A percentile compares a stretch with the other conserved stretches of the same genome.
phyloP scores from a whole-genome alignment of 2,329 filamentous ascomycete genomes.

The Pseudocercospora eumusae region DNA sequence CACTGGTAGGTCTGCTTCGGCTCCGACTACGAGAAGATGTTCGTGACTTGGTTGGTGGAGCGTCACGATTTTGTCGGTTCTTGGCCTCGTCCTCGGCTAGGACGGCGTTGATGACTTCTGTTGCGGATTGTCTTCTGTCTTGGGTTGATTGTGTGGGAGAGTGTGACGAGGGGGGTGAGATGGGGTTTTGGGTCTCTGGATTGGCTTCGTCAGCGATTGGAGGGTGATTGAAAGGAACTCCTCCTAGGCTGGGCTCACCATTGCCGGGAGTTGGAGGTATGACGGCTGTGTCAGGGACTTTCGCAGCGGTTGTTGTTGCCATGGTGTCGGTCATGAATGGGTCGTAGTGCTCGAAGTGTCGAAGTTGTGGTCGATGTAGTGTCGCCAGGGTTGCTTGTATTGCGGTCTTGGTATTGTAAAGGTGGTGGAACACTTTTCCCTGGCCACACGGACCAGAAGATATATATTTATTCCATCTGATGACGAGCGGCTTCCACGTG shows the following conservation, averaged over 20 bases:
- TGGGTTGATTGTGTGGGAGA: not conserved
- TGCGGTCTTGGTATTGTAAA: not conserved
- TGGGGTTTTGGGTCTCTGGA: not conserved
- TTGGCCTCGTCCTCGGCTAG: constrained; percentile 12
- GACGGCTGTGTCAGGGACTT: not conserved
- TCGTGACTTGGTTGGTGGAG: not conserved
- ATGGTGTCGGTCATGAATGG: not conserved
- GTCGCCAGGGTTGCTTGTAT: constrained; percentile 2
- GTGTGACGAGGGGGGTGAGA: not conserved
- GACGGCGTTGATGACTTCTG: constrained; percentile 11
- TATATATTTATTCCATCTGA: not conserved
- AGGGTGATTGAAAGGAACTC: not conserved
- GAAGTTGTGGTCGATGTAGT: not conserved
- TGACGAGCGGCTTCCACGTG: constrained; percentile 1
- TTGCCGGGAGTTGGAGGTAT: not conserved
- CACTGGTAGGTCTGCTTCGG: constrained; percentile 5
- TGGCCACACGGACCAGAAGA: not conserved
- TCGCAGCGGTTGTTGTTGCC: not conserved
- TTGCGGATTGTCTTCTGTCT: not conserved
- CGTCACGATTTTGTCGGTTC: not conserved
- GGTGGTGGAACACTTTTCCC: not conserved
- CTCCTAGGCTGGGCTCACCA: not conserved
- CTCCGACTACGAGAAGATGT: constrained; percentile 13
- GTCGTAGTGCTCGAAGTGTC: constrained; percentile 6
- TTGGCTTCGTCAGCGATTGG: not conserved